phyloP scores from a whole-genome alignment of 1,284 basidiomycete genomes.

The Apiotrichum brassicae region DNA sequence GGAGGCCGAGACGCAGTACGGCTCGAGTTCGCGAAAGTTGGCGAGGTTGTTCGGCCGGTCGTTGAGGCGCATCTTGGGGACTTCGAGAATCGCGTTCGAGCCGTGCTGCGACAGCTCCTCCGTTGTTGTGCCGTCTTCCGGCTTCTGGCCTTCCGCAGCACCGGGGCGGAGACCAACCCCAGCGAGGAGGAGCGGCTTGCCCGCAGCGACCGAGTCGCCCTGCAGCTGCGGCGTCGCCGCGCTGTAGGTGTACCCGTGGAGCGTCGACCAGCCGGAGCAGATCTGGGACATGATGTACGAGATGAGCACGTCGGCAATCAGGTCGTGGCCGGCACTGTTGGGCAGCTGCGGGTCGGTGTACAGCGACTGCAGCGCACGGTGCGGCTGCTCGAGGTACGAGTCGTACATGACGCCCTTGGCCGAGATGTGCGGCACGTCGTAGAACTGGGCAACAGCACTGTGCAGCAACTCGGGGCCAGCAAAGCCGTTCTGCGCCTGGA shows the following conservation, averaged over 20 bases:
- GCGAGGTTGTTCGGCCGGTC: constrained; percentile 59
- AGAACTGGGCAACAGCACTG: constrained; percentile 82
- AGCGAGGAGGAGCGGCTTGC: constrained; percentile 22
- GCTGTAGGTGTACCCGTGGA: constrained; percentile 58
- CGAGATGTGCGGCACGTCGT: constrained; percentile 85
- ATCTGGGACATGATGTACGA: constrained; percentile 82
- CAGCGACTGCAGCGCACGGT: constrained; percentile 59
- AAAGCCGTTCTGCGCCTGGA: constrained; percentile 70
- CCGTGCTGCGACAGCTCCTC: constrained; percentile 23
- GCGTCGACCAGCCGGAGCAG: constrained; percentile 74
- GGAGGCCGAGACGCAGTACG: constrained; percentile 85
- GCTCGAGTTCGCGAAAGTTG: constrained; percentile 73
- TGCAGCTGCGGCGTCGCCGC: constrained; percentile 36
- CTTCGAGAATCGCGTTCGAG: constrained; percentile 48
- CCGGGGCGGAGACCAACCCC: constrained; percentile 45
- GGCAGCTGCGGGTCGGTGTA: constrained; percentile 79
- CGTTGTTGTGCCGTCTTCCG: constrained; percentile 24
- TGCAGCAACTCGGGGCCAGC: constrained; percentile 82
- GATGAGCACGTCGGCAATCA: constrained; percentile 76
- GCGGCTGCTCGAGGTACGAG: constrained; percentile 68
- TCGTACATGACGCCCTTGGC: constrained; percentile 75
- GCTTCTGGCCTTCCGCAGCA: constrained; percentile 24
- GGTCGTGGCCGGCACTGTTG: constrained; percentile 67
- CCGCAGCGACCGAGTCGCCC: constrained; percentile 7
- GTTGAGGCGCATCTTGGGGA: constrained; percentile 67